Base-by-base conservation (phyloP, 2,329 filamentous ascomycete species). In the Fusarium coffeatum region DNA sequence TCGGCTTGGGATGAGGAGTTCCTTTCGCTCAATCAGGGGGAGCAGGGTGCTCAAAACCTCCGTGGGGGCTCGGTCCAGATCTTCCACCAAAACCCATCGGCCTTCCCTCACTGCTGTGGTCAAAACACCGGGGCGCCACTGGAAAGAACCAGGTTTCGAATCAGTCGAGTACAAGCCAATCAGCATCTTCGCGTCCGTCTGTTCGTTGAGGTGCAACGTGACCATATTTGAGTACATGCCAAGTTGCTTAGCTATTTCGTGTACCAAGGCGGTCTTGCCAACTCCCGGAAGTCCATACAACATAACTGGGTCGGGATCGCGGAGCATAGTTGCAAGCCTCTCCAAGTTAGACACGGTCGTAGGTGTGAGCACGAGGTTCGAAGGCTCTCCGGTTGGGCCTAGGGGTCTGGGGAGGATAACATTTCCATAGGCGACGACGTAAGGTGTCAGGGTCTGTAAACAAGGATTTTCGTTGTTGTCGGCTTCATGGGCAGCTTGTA, bases 161-260 rank as follows among this genome's bases (percentile, higher is more conserved):
- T 94, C 94, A 23, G 94, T 96, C 2, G 95, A 93, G 80, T 99
- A 98, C 78, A 98, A 89, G 6, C 96, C 96, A 68, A 99, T 89
- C 42, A 99, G 88, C 83, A 97, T 92, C 80, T 99, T 99, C 1
- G 95, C 94, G 80, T 99, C 96, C 4, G 94, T 98, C 80, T 99
- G 97, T 80, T 98, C 96, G 77, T 99, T 99, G 34, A 99, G 84
- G 80, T 99, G 95, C 30, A 99, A 85, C 6, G 95, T 98, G 55
- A 99, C 92, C 89, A 99, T 94, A 63, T 88, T 89, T 8, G 90
- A 87, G 23, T 92, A 88, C 80, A 93, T 93, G 66, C 92, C 92
- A 58, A 98, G 87, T 72, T 91, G 88, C 74, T 88, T 88, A 25
- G 95, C 94, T 64, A 95, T 87, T 77, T 98, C 91, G 69, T 93